Conservation (phyloP, 1,284 basidiomycete genomes). For the Dichomitus squalens region DNA sequence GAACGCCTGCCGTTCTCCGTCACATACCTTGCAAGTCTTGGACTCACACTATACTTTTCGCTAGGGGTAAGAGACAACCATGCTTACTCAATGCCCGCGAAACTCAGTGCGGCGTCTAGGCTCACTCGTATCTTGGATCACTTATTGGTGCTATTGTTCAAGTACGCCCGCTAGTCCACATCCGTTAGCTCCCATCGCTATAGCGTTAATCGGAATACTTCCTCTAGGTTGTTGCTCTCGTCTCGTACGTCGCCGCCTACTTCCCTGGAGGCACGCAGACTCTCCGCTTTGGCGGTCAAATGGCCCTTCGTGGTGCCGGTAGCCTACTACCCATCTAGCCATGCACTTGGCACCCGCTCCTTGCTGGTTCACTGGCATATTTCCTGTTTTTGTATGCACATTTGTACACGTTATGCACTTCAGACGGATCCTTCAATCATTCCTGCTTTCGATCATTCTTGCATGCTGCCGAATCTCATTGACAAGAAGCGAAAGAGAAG, state of each 20-base stretch:
- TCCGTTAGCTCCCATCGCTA: background rate
- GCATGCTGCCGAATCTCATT: background rate
- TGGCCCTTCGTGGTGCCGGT: slow-evolving; percentile 81
- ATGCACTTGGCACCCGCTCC: background rate
- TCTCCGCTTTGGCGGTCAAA: slow-evolving; percentile 79
- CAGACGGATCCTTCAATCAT: background rate
- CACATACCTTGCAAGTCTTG: slow-evolving; percentile 82
- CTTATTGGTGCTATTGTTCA: slow-evolving; percentile 80
- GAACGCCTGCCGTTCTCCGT: slow-evolving; percentile 89
- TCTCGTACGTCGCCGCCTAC: slow-evolving; percentile 88
- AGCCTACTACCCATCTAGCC: slow-evolving; percentile 74
- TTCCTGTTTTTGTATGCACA: background rate
- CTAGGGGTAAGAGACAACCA: slow-evolving; percentile 62
- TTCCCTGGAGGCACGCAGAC: slow-evolving; percentile 88
- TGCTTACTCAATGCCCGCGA: background rate
- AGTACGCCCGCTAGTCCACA: slow-evolving; percentile 37
- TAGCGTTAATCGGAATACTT: background rate
- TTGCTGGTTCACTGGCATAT: background rate
- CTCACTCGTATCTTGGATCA: slow-evolving; percentile 83
- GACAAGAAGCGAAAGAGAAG: background rate
- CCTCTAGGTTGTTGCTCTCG: slow-evolving; percentile 73
- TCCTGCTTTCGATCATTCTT: background rate
- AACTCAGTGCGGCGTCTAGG: slow-evolving; percentile 41
- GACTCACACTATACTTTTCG: slow-evolving; percentile 87
- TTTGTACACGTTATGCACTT: slow-evolving; percentile 11